Conservation (phyloP, 164 flowering plant genomes). For the Vitis riparia region DNA sequence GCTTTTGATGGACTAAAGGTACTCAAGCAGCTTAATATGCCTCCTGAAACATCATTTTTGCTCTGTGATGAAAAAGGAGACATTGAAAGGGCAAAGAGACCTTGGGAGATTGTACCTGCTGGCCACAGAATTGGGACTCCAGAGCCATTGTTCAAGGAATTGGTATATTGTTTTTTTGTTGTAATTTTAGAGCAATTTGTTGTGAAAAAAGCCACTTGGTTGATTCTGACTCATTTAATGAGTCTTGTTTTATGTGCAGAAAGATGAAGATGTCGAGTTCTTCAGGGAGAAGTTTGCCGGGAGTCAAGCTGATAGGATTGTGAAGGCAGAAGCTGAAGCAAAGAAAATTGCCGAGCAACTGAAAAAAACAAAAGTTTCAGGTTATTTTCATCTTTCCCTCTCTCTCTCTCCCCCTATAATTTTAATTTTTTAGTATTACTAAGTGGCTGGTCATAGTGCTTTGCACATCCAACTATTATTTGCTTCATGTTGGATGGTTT, state of each 20-base stretch:
- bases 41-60: conserved; percentile 47
- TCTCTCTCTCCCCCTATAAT: neutral
- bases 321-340: conserved; percentile 70
- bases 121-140: conserved; percentile 86
- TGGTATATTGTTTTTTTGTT: conserved; percentile 45
- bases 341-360: conserved; percentile 61
- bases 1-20: conserved; percentile 43
- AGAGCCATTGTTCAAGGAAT: conserved; percentile 73
- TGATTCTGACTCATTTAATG: neutral
- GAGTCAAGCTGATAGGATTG: conserved; percentile 85
- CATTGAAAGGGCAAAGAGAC: conserved; percentile 54
- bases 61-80: conserved; percentile 69
- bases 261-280: conserved; percentile 65
- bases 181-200: neutral
- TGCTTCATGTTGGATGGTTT: neutral
- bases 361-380: conserved; percentile 67
- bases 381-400: conserved; percentile 22
- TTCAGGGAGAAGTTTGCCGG: conserved; percentile 78
- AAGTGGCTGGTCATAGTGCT: too few relatives aligned
- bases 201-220: neutral
- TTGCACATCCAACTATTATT: neutral
- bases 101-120: conserved; percentile 77
- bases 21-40: conserved; percentile 81
- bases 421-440: neutral
- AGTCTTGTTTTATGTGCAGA: conserved; percentile 36